Base-by-base conservation (phyloP, 768 basidiomycete genomes). In the Cyathus striatus region DNA sequence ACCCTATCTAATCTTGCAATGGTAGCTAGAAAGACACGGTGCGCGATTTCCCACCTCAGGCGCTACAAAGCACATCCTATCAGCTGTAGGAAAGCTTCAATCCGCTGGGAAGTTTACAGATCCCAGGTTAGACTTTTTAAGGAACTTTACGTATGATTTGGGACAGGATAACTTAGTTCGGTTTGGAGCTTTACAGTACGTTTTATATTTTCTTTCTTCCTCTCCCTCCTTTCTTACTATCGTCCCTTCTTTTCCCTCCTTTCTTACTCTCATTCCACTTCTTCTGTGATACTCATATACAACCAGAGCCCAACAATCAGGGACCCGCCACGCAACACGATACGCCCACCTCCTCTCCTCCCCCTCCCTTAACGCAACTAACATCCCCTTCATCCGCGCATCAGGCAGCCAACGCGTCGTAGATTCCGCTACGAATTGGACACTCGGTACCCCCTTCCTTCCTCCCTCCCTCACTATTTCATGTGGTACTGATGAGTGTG, bases 1-100 rank as follows among this genome's bases (percentile, higher is more conserved):
- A 24, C 43, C 50, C 6, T 49, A 53, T 35, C 48, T 45, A 17
- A 43, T 45, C 4, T 36, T 12, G 20, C 10, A 9, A 10, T 23
- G 39, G 33, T 43, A 90, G 88, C 65, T 93, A 6, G 83, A 90
- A 61, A 71, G 90, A 9, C 90, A 93, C 53, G 89, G 88, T 2
- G 79, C 86, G 1, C 78, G 90, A 23, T 90, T 72, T 51, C 90
- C 90, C 0, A 90, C 88, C 0, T 49, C 55, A 0, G 67, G 69
- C 2, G 70, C 76, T 9, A 10, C 9, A 9, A 18, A 36, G 7
- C 43, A 47, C 22, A 85, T 86, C 6, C 48, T 59, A 14, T 46
- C 54, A 3, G 71, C 82, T 0, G 52, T 92, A 6, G 45, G 55
- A 5, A 85, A 83, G 48, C 64, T 91, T 1, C 55, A 76, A 44